phyloP scores from a whole-genome alignment of 257 asterid species.

The Prunella vulgaris region DNA sequence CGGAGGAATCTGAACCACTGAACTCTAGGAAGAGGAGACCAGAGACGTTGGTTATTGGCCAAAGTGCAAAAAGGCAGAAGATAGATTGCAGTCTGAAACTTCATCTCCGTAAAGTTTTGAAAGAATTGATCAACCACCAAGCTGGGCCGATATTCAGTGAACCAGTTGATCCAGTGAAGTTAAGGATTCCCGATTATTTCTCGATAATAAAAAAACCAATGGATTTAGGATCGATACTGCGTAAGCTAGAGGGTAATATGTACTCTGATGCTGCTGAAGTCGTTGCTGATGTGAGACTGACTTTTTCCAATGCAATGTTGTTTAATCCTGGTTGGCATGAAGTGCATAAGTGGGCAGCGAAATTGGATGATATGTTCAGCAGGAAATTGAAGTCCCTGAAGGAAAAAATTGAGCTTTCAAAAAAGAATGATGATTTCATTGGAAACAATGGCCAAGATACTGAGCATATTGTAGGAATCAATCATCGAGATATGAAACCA shows the following conservation, averaged over 20 bases:
- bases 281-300: conserved; percentile 67
- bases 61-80: conserved; percentile 41
- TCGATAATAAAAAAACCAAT: conserved; percentile 54
- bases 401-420: conserved; percentile 32
- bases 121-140: conserved; percentile 42
- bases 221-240: conserved; percentile 80
- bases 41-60: conserved; percentile 27
- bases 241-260: conserved; percentile 42
- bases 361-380: conserved; percentile 35
- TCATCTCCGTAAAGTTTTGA: conserved; percentile 46
- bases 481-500: conserved; percentile 8
- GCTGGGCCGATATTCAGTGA: conserved; percentile 36
- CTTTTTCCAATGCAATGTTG: conserved; percentile 68
- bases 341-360: conserved; percentile 52
- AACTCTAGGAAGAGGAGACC: conserved; percentile 49
- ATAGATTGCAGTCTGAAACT: conserved; percentile 49
- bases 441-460: conserved; percentile 25
- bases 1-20: conserved; percentile 21
- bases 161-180: conserved; percentile 80
- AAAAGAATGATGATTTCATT: conserved; percentile 20
- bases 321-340: conserved; percentile 56
- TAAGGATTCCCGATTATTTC: conserved; percentile 70
- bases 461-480: conserved; percentile 16
- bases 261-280: conserved; percentile 55
- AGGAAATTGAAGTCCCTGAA: conserved; percentile 55